Evolutionary conservation across 1,284 basidiomycete genomes (phyloP).

Genomic region (Xerocomus minutiporus): DNA sequence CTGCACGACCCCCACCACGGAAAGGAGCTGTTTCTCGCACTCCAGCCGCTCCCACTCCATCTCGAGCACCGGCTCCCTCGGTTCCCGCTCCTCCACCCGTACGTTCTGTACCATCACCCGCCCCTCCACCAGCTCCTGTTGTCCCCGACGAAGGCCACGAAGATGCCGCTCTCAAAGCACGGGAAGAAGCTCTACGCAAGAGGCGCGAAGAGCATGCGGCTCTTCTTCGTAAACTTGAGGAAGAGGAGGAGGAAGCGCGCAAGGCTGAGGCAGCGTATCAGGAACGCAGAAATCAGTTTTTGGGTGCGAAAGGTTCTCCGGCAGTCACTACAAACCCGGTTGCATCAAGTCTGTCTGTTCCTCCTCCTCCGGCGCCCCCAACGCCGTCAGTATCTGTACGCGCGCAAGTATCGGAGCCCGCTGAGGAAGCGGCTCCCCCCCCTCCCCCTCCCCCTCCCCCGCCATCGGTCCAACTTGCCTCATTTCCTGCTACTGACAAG

Average conservation of each 20-base stretch:
- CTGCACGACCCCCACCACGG: slow-evolving; percentile 45
- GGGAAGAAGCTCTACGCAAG: slow-evolving; percentile 65
- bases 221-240: slow-evolving; percentile 63
- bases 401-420: slow-evolving; percentile 28
- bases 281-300: slow-evolving; percentile 39
- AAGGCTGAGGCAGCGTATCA: slow-evolving; percentile 59
- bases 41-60: slow-evolving; percentile 20
- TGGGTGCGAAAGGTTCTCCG: slow-evolving; percentile 39
- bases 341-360: slow-evolving; percentile 15
- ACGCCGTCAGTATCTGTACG: slow-evolving; percentile 31
- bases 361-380: slow-evolving; percentile 11
- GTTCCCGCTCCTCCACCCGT: slow-evolving; percentile 22
- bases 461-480: slow-evolving; percentile 31
- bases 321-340: slow-evolving; percentile 11
- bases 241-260: slow-evolving; percentile 67
- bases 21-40: slow-evolving; percentile 30
- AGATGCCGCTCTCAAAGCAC: slow-evolving; percentile 55
- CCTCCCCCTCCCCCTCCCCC: slow-evolving; percentile 35
- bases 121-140: slow-evolving; percentile 35
- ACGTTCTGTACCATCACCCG: slow-evolving; percentile 27
- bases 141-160: slow-evolving; percentile 53
- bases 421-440: slow-evolving; percentile 7
- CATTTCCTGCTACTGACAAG: slow-evolving; percentile 34
- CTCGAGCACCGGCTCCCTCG: slow-evolving; percentile 28
- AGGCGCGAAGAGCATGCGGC: slow-evolving; percentile 63